Conservation (phyloP, 768 basidiomycete species). For the Strobilomyces echinocephalus region DNA sequence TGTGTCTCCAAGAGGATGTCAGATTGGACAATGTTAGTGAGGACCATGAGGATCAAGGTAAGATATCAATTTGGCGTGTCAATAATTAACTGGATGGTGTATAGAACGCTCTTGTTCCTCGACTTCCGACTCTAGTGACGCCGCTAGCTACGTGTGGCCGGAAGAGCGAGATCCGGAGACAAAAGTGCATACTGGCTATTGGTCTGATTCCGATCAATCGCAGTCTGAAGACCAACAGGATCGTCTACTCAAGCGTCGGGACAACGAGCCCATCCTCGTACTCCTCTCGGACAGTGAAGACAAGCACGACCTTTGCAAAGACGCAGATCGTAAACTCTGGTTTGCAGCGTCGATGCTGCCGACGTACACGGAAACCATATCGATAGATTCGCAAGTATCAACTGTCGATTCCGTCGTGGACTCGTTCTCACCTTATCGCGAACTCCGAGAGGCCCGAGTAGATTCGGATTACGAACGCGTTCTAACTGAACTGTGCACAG, state of each 20-base stretch:
- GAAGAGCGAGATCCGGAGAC: constrained; percentile 6
- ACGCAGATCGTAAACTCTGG: constrained; percentile 22
- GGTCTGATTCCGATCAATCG: constrained; percentile 18
- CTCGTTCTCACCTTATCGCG: constrained; percentile 52
- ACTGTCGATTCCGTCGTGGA: constrained; percentile 40
- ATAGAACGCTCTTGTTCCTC: constrained; percentile 11
- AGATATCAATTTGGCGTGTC: not conserved
- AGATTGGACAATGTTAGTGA: not conserved
- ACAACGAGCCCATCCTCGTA: constrained; percentile 13
- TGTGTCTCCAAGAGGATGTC: not conserved
- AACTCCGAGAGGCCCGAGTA: constrained; percentile 38
- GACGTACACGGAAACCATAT: constrained; percentile 40
- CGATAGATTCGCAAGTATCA: constrained; percentile 23
- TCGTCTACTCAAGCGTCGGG: constrained; percentile 8
- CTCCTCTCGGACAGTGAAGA: constrained; percentile 17
- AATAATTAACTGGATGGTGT: not conserved
- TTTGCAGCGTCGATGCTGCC: constrained; percentile 38
- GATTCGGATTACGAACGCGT: constrained; percentile 50
- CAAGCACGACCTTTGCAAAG: not conserved
- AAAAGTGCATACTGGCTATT: constrained; percentile 19
- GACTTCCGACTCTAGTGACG: constrained; percentile 9
- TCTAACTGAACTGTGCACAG: constrained; percentile 44
- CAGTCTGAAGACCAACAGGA: constrained; percentile 20
- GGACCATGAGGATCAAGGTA: constrained; percentile 13
- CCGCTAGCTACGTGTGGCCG: constrained; percentile 10